phyloP scores from a whole-genome alignment of 371 early-diverging fungal species.

The Apophysomyces trapeziformis region DNA sequence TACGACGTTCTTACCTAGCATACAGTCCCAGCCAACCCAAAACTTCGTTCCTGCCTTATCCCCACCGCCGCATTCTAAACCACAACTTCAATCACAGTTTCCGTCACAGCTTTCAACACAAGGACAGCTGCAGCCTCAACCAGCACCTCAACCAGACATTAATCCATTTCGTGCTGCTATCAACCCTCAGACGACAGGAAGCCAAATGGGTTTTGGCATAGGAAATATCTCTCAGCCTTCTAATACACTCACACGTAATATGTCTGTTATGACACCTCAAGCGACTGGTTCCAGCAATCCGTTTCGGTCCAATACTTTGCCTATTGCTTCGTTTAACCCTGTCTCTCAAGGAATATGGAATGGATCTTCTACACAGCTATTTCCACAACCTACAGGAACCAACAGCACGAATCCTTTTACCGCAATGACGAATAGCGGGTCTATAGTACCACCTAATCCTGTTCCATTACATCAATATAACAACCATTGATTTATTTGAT shows the following conservation, averaged over 20 bases:
- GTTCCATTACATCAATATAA: not conserved
- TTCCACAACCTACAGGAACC: conserved; percentile 8
- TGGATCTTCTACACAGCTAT: not conserved
- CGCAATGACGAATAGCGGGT: not conserved
- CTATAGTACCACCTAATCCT: not conserved
- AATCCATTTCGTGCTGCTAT: conserved; percentile 5
- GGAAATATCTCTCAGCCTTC: not conserved
- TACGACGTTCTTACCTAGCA: conserved; percentile 9
- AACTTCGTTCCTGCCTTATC: too few relatives aligned
- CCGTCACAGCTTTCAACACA: too few relatives aligned
- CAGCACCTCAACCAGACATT: not conserved
- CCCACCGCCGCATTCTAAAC: too few relatives aligned
- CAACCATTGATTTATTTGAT: not conserved
- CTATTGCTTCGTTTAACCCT: conserved; percentile 5
- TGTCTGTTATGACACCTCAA: not conserved
- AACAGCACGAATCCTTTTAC: not conserved
- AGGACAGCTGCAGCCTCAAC: not conserved
- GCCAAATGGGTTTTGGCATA: too few relatives aligned
- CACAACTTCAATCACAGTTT: too few relatives aligned
- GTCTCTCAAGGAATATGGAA: not conserved
- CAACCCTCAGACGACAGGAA: not conserved
- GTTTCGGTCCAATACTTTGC: conserved; percentile 17
- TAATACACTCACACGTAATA: not conserved
- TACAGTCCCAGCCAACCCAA: conserved; percentile 2
- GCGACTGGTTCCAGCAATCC: conserved; percentile 10